Evolutionary conservation across 2,329 filamentous ascomycete species (phyloP).

Genomic region (Calycina herbarum): DNA sequence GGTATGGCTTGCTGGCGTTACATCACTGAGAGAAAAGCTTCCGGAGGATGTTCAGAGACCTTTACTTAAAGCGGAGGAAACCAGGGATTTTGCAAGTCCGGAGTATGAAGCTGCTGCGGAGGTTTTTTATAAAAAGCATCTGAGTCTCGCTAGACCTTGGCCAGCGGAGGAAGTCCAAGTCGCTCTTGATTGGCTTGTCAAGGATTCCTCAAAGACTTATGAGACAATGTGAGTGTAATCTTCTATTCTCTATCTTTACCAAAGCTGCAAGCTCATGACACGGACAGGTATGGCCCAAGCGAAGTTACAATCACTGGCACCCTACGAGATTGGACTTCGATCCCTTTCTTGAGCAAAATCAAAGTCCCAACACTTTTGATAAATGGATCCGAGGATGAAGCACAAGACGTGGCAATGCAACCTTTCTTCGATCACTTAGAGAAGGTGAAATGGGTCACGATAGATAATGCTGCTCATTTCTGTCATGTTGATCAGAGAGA

Average conservation of each 20-base stretch:
- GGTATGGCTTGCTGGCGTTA: not conserved
- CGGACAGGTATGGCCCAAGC: conserved; percentile 35
- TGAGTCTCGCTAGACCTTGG: conserved; percentile 37
- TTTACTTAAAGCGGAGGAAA: conserved; percentile 18
- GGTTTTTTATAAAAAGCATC: conserved; percentile 35
- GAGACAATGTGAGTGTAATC: conserved; percentile 8
- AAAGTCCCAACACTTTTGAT: conserved; percentile 39
- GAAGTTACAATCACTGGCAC: conserved; percentile 31
- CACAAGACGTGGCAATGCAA: conserved; percentile 39
- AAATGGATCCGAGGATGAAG: conserved; percentile 40
- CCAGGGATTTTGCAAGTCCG: conserved; percentile 26
- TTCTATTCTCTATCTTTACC: conserved; percentile 46
- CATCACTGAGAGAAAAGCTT: conserved; percentile 1
- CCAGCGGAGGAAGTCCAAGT: conserved; percentile 35
- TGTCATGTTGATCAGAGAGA: conserved; percentile 18
- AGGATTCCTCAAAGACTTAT: conserved; percentile 34
- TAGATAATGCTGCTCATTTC: conserved; percentile 39
- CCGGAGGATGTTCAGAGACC: conserved; percentile 15
- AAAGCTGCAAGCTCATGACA: conserved; percentile 33
- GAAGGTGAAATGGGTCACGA: conserved; percentile 41
- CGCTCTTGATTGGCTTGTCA: conserved; percentile 36
- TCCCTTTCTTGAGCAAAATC: conserved; percentile 34
- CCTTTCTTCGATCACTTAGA: conserved; percentile 40
- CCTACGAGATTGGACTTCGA: conserved; percentile 33
- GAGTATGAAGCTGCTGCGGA: conserved; percentile 35